Conservation (phyloP, 1,284 basidiomycete genomes). For the Melampsora medusae region DNA sequence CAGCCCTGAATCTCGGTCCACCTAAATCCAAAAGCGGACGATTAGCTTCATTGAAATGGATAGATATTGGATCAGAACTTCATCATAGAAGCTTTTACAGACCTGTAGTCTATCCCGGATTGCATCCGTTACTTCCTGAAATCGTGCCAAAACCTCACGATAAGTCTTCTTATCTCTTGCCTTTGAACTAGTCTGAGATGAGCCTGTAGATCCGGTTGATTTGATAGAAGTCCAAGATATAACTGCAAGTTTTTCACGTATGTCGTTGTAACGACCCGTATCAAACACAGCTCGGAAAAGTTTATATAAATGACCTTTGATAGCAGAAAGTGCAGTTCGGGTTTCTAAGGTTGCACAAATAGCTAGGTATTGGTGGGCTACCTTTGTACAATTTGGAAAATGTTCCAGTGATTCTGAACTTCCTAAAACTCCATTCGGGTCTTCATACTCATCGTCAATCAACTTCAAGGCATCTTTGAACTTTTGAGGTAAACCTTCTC, state of each 20-base stretch:
- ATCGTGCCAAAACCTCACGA: slow-evolving; percentile 61
- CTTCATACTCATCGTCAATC: slow-evolving; percentile 19
- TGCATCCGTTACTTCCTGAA: slow-evolving; percentile 65
- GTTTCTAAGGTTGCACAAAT: slow-evolving; percentile 73
- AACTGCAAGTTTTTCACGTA: slow-evolving; percentile 69
- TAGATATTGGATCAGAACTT: background rate
- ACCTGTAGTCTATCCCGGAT: slow-evolving; percentile 69
- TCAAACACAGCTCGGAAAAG: slow-evolving; percentile 75
- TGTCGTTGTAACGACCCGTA: slow-evolving; percentile 63
- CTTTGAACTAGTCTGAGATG: slow-evolving; percentile 1
- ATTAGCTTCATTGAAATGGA: background rate
- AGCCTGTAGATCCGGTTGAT: background rate
- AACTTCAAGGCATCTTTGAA: slow-evolving; percentile 47
- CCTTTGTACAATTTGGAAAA: slow-evolving; percentile 65
- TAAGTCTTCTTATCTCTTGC: slow-evolving; percentile 53
- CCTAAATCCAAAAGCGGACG: slow-evolving; percentile 2
- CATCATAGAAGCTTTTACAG: slow-evolving; percentile 49
- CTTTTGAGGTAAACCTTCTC: slow-evolving; percentile 46
- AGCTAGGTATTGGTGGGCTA: slow-evolving; percentile 81
- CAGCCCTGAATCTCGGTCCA: background rate
- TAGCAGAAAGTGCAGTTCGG: slow-evolving; percentile 68
- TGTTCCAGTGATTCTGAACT: slow-evolving; percentile 55
- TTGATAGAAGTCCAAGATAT: slow-evolving; percentile 52
- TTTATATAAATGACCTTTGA: slow-evolving; percentile 92
- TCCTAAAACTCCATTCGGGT: slow-evolving; percentile 45